Evolutionary conservation across 495 filamentous ascomycete species (phyloP).

Genomic region (Podospora pseudoanserina): DNA sequence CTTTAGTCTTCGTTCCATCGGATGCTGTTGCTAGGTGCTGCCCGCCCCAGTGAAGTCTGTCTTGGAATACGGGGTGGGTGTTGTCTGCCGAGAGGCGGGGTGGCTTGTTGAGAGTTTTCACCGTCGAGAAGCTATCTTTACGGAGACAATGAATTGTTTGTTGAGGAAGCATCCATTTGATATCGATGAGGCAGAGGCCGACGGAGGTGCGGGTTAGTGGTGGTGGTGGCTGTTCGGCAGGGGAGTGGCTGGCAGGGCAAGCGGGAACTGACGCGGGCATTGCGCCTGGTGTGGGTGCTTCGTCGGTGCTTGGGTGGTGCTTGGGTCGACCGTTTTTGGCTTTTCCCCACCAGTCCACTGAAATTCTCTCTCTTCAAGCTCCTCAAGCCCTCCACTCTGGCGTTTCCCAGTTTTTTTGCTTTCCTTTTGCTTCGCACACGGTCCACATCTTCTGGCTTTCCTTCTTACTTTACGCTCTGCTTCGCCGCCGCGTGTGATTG

Average conservation of each 20-base stretch:
- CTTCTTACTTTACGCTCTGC: slow-evolving; percentile 22
- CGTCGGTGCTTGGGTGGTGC: slow-evolving; percentile 3
- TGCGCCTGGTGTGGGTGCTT: slow-evolving; percentile 4
- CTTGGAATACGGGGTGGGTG: background rate
- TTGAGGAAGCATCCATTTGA: no score
- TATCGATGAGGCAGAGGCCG: no score
- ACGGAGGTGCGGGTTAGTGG: background rate
- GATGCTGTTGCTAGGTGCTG: background rate
- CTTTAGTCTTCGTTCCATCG: background rate
- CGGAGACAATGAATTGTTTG: no score
- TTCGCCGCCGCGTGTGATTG: slow-evolving; percentile 11
- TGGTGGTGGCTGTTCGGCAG: slow-evolving; percentile 1
- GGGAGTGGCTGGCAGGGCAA: slow-evolving; percentile 4
- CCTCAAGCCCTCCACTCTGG: slow-evolving; percentile 14
- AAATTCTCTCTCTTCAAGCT: slow-evolving; percentile 27
- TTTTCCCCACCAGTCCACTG: slow-evolving; percentile 32
- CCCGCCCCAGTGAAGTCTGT: background rate
- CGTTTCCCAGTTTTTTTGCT: slow-evolving; percentile 29
- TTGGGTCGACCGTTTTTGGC: slow-evolving; percentile 23
- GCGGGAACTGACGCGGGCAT: slow-evolving; percentile 21
- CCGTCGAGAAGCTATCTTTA: background rate
- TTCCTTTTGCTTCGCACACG: slow-evolving; percentile 22
- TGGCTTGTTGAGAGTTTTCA: background rate
- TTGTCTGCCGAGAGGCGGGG: background rate
- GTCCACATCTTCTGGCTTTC: slow-evolving; percentile 26